These are phyloP conservation scores for Umbelopsis sp. DNA, from an alignment of 371 early-diverging fungal species.

Conservation along the genomic window DNA sequence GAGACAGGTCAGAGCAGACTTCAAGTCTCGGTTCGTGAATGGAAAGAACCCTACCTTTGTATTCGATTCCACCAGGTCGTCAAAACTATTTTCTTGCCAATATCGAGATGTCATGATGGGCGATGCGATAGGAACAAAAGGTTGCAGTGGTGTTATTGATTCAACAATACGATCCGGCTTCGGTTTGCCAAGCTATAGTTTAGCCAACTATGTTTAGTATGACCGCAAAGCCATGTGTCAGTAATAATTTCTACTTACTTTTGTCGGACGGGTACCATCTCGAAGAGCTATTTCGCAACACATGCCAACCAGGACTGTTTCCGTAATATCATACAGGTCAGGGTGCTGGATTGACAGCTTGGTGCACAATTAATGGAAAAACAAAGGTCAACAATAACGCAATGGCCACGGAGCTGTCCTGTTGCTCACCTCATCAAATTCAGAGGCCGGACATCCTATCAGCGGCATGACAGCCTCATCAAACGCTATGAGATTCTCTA, in stretches of 20 bases:
- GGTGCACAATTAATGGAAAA: background rate
- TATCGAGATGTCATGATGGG: conserved; percentile 17
- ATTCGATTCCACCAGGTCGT: background rate
- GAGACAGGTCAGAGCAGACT: background rate
- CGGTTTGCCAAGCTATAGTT: background rate
- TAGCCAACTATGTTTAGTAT: too few species aligned
- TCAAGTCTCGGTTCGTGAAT: too few species aligned
- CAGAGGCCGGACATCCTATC: conserved; percentile 16
- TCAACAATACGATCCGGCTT: conserved; percentile 13
- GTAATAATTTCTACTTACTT: background rate
- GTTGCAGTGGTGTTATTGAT: background rate
- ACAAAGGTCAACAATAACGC: background rate
- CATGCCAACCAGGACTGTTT: background rate
- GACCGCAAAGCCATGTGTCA: too few species aligned
- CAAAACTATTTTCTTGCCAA: conserved; percentile 15
- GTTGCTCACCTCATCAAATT: conserved; percentile 14
- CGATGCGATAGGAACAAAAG: conserved; percentile 2
- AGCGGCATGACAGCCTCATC: conserved; percentile 10
- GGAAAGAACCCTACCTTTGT: background rate
- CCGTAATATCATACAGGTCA: conserved; percentile 8
- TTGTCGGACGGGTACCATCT: background rate
- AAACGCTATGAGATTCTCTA: conserved; percentile 7
- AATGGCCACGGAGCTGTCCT: background rate
- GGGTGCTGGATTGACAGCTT: conserved; percentile 1
- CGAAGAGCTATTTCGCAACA: conserved; percentile 2